Percentiles rank a stretch among this genome's conserved stretches.
phyloP scores from a whole-genome alignment of 768 basidiomycete genomes.

The Tulasnella sp. region DNA sequence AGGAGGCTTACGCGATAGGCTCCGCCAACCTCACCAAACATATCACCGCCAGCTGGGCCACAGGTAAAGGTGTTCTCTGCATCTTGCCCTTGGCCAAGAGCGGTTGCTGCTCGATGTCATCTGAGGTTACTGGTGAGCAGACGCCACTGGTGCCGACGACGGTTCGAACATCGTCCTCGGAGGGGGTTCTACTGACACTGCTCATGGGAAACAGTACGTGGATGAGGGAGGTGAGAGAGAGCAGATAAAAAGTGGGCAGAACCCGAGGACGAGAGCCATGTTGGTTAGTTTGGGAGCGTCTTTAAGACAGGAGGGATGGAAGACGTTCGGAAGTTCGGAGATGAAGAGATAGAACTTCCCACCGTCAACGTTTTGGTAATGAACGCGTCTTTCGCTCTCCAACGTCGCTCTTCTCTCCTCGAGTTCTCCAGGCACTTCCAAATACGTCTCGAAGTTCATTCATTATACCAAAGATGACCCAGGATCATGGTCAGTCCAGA shows the following conservation, averaged over 20 bases:
- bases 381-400: background rate
- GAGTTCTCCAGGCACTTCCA: background rate
- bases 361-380: background rate
- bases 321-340: background rate
- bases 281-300: background rate
- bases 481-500: constrained; percentile 15
- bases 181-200: background rate
- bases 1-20: constrained; percentile 20
- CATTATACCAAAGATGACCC: background rate
- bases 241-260: background rate
- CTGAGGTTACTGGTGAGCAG: background rate
- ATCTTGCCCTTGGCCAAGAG: background rate
- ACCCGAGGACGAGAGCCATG: background rate
- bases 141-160: background rate
- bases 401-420: background rate
- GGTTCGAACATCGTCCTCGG: background rate
- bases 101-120: constrained; percentile 1
- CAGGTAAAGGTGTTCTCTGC: constrained; percentile 23
- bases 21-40: constrained; percentile 23
- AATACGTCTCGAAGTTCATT: background rate
- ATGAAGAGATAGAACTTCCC: background rate
- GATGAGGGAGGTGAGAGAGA: background rate
- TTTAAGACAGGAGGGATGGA: background rate
- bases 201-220: background rate
- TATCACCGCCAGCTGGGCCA: constrained; percentile 21